phyloP scores from a whole-genome alignment of 257 asterid genomes.

The Jaltomata sinuosa region DNA sequence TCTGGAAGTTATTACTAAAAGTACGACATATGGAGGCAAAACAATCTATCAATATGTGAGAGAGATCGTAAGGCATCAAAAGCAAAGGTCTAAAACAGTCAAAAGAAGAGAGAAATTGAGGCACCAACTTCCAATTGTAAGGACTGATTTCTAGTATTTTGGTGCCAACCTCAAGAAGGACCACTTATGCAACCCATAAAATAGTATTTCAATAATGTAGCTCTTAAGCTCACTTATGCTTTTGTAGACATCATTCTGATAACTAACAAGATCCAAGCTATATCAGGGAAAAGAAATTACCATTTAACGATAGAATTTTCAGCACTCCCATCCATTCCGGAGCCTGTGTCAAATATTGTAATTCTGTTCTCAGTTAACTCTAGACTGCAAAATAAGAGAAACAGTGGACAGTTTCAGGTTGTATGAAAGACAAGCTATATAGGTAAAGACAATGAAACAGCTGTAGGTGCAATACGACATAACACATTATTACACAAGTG shows the following conservation, averaged over 20 bases:
- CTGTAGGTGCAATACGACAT: not conserved
- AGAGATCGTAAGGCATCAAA: not conserved
- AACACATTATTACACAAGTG: not conserved
- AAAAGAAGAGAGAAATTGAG: not conserved
- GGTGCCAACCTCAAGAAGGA: not conserved
- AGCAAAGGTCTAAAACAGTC: not conserved
- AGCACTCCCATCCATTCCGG: conserved; percentile 72
- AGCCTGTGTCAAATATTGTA: conserved; percentile 55
- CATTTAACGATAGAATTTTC: conserved; percentile 56
- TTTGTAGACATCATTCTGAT: not conserved
- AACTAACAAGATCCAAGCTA: not conserved
- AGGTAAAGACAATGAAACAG: not conserved
- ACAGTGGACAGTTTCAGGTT: not conserved
- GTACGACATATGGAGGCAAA: not conserved
- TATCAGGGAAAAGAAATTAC: conserved; percentile 20
- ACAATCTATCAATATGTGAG: not conserved
- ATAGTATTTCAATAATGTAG: not conserved
- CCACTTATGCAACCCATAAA: not conserved
- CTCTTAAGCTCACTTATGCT: not conserved
- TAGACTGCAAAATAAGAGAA: conserved; percentile 36
- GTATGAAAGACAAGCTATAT: not conserved
- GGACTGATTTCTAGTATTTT: not conserved
- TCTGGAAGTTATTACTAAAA: not conserved
- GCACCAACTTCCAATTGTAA: not conserved
- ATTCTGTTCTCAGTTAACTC: conserved; percentile 19